Base-by-base conservation (phyloP, 441 rosid genomes). In the Populus hybrid region DNA sequence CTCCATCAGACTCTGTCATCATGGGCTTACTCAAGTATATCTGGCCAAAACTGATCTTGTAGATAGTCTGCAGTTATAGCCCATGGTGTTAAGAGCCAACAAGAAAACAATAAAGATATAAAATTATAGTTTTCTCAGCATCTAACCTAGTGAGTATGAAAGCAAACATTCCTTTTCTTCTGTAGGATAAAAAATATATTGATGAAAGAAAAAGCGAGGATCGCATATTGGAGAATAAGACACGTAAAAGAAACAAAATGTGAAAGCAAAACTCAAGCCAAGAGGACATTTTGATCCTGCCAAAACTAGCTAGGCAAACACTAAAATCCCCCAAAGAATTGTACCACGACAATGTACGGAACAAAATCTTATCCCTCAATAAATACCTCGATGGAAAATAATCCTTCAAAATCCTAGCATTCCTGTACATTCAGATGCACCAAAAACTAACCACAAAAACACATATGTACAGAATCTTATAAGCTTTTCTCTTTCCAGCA, bases 1-100 rank as follows among this genome's bases (percentile, higher is more conserved):
- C 95, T 84, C 98, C 98, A 87, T 96, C 97, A 11, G 98, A 94
- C 86, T 96, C 98, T 0, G 98, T 96, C 98, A 96, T 94, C 98
- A 92, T 94, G 4, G 99, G 99, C 86, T 94, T 96, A 83, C 98
- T 93, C 89, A 94, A 81, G 84, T 97, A 94, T 80, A 94, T 93
- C 84, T 97, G 99, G 73, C 97, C 98, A 84, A 97, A 94, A 81
- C 91, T 87, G 79, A 97, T 93, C 85, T 97, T 95, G 79, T 94
- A 90, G 75, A 92, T 90, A 38, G 94, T 93, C 98, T 97, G 95
- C 94, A 88, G 30, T 42, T 38, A 78, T 28, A 78, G 38, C 40
- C 61, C 36, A 26, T 2, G 8, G 26, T 24, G 75, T 74, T 8
- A 72, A 36, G 64, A 1, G 16, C 69, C 69, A 75, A 24, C 20